Evolutionary conservation across 2,329 filamentous ascomycete genomes (phyloP), one percentile per base, ranked within the genome.

Genomic region (Verticillium alfalfae): DNA sequence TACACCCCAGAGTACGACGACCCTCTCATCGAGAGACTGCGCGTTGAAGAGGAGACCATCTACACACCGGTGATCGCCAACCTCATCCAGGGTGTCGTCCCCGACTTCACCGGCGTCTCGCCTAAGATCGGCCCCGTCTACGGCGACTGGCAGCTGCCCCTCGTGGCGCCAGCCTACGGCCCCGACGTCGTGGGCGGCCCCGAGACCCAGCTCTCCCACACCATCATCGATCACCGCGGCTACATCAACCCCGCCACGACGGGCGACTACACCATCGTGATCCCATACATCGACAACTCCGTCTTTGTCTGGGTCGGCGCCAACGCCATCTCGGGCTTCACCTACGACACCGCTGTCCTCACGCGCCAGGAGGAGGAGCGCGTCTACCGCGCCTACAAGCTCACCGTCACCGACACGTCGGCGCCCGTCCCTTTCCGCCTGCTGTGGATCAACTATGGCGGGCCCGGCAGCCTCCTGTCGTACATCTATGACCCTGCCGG

Each of bases 171-270:
- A 2, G 39, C 61, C 52, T 38, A 60, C 37, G 60, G 55, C 10
- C 18, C 34, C 34, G 56, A 36, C 18, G 26, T 57, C 18, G n/a
- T n/a, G 5, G 60, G 62, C 22, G 38, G 52, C 3, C n/a, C 13
- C 22, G 56, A 26, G 16, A 58, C 59, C n/a, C 61, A 57, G 12
- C 34, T 60, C 45, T 38, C 34, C 31, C 58, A 56, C 38, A 59
- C 58, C 7, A 45, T 59, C 12, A n/a, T 63, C 2, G 56, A 58
- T 3, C 60, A 63, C 26, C 59, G 62, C 34, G 62, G 62, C 38
- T 63, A 49, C 57, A 34, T 63, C 26, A 56, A 57, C 16, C 41
- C 57, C 6, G 34, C 45, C 5, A 13, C 31, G 16, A 13, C n/a
- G 13, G 62, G 62, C 22, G 37, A 31, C 13, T 61, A 63, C 39